Evolutionary conservation across 257 asterid species (phyloP), one percentile per base, ranked within the genome.

Genomic region (Linaria vulgaris): DNA sequence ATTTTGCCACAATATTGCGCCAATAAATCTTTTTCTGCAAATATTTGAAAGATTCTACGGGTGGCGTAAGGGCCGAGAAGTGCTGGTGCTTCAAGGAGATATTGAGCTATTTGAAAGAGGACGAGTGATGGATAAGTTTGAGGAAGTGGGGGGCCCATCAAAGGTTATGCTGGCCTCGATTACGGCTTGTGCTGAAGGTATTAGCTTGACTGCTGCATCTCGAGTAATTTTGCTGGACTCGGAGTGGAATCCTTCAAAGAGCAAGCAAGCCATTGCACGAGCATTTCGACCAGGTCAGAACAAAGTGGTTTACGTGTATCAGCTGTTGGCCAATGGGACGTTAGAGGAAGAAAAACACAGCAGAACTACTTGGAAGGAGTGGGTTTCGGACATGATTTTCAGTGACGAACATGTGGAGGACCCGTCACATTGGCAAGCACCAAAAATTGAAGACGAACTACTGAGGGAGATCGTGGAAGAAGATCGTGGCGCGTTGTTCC

Each of bases 381-480:
- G 97, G 97, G 99, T 94, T 24, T 94, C 97, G 7, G 94, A 95
- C 59, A 94, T 94, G 99, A 94, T 94, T 3, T 94, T 94, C 68
- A 94, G 97, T 22, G 99, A 94, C 11, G 99, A 86, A 23, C 88
- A 78, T 14, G 89, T 88, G 0, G 89, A 81, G 79, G 98, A 91
- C 41, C 99, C 99, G 17, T 90, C 97, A 3, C 91, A 78, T 30
- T 94, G 99, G 99, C 97, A 94, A 58, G 98, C 98, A 2, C 98
- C 92, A 1, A 85, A 86, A 31, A 86, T 94, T 16, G 97, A 94
- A 62, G 99, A 94, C 31, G 97, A 90, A 48, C 37, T 94, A 46
- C 64, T 94, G 63, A 81, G 97, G 76, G 99, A 94, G 88, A 94
- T 94, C 0, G 97, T 94, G 13, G 96, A 94, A 58, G 97, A 94